Evolutionary conservation across 495 filamentous ascomycete genomes (phyloP).

Genomic region (Sordaria brevicollis): DNA sequence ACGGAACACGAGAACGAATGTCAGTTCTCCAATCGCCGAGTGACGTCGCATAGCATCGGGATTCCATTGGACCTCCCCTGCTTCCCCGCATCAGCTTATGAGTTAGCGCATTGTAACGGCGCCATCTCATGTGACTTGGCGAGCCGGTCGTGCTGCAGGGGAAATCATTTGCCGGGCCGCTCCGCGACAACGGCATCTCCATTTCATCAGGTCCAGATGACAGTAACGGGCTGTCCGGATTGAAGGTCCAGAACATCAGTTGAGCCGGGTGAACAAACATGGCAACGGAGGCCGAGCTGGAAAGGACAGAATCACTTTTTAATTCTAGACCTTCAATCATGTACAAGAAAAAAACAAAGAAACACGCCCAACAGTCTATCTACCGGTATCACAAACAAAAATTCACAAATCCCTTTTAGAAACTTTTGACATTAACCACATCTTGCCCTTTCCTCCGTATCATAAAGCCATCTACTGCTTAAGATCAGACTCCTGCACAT

Average conservation of each 20-base stretch:
- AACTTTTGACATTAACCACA: neutral
- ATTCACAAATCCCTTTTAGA: neutral
- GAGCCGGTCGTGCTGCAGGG: neutral
- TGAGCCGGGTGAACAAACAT: neutral
- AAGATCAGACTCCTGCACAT: neutral
- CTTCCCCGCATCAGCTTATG: neutral
- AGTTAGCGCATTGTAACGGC: neutral
- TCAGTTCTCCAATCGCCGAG: neutral
- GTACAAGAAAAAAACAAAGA: neutral
- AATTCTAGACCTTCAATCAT: neutral
- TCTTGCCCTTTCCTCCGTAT: neutral
- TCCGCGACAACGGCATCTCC: neutral
- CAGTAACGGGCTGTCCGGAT: neutral
- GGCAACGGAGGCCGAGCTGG: neutral
- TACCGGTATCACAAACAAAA: neutral
- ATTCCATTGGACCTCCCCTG: neutral
- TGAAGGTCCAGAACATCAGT: neutral
- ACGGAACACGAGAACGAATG: neutral
- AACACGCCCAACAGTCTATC: neutral
- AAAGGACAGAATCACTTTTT: neutral
- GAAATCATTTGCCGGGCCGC: neutral
- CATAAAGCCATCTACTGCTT: neutral
- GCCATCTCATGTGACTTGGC: neutral
- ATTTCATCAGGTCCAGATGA: neutral
- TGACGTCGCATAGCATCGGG: slow-evolving; percentile 21